Conservation (phyloP, 1,139 yeast species). For the Blastobotrys proliferans region DNA sequence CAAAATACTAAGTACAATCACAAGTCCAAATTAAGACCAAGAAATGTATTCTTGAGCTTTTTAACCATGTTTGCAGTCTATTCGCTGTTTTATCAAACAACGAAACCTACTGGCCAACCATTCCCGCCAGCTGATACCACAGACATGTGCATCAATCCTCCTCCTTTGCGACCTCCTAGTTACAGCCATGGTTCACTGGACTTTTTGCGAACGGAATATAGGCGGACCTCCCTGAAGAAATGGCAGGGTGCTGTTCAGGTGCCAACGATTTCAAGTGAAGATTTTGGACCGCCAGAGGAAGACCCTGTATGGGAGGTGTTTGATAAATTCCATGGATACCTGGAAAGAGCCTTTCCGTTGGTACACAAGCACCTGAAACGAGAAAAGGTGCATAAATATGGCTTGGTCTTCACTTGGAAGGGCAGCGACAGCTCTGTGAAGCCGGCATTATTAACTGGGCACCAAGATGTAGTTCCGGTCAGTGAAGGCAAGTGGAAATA, state of each 20-base stretch:
- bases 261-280: constrained; percentile 61
- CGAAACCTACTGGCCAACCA: too few species aligned
- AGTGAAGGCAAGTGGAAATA: constrained; percentile 59
- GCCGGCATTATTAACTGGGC: constrained; percentile 70
- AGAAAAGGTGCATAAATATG: constrained; percentile 60
- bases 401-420: constrained; percentile 62
- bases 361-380: constrained; percentile 48
- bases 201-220: constrained; percentile 22
- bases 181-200: constrained; percentile 5
- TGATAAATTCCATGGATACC: constrained; percentile 50
- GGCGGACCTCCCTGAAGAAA: constrained; percentile 37
- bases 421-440: constrained; percentile 52
- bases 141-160: constrained; percentile 5
- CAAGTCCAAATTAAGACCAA: too few species aligned
- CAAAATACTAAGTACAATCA: too few species aligned
- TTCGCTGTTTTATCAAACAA: too few species aligned
- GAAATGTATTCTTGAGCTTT: too few species aligned
- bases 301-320: constrained; percentile 43
- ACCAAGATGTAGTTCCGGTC: constrained; percentile 85
- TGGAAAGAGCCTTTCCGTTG: constrained; percentile 55
- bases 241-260: constrained; percentile 54
- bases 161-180: constrained; percentile 6
- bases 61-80: too few species aligned
- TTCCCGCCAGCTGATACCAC: too few species aligned
- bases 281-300: constrained; percentile 43